These are phyloP conservation scores for Hygrophorus pudorinus DNA, from an alignment of 768 basidiomycete species.

Conservation along the genomic window DNA sequence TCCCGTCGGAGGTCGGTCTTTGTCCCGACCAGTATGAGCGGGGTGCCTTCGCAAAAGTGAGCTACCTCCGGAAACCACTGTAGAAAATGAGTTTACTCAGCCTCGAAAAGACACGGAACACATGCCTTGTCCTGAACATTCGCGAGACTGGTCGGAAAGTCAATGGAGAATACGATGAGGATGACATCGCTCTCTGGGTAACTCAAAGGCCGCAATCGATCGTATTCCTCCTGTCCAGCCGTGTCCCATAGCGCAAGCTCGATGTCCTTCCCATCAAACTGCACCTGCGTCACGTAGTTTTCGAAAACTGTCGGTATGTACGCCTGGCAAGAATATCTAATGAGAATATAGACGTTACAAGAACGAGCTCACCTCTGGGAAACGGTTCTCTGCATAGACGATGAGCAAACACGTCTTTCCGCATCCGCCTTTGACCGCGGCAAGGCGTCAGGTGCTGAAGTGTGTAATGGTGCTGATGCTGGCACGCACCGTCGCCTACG, in stretches of 20 bases:
- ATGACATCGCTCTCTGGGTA: slow-evolving; percentile 88
- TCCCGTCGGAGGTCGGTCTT: slow-evolving; percentile 89
- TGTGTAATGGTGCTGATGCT: not conserved
- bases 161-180: slow-evolving; percentile 89
- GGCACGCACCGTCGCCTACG: slow-evolving; percentile 68
- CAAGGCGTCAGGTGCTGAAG: slow-evolving; percentile 11
- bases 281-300: slow-evolving; percentile 83
- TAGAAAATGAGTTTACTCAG: slow-evolving; percentile 51
- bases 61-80: slow-evolving; percentile 76
- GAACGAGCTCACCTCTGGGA: slow-evolving; percentile 66
- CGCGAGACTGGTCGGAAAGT: slow-evolving; percentile 83
- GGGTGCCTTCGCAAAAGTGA: slow-evolving; percentile 85
- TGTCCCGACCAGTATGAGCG: slow-evolving; percentile 85
- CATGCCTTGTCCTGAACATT: slow-evolving; percentile 84
- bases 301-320: slow-evolving; percentile 94
- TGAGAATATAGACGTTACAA: slow-evolving; percentile 8
- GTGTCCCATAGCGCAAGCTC: slow-evolving; percentile 99
- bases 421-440: slow-evolving; percentile 53
- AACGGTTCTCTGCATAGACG: slow-evolving; percentile 92
- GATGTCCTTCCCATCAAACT: slow-evolving; percentile 83
- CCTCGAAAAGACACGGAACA: not conserved
- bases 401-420: slow-evolving; percentile 95
- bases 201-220: slow-evolving; percentile 54
- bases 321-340: slow-evolving; percentile 38
- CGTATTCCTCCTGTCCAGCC: slow-evolving; percentile 91